phyloP scores from a whole-genome alignment of 2,329 filamentous ascomycete genomes.

The Chaetomium globosum region DNA sequence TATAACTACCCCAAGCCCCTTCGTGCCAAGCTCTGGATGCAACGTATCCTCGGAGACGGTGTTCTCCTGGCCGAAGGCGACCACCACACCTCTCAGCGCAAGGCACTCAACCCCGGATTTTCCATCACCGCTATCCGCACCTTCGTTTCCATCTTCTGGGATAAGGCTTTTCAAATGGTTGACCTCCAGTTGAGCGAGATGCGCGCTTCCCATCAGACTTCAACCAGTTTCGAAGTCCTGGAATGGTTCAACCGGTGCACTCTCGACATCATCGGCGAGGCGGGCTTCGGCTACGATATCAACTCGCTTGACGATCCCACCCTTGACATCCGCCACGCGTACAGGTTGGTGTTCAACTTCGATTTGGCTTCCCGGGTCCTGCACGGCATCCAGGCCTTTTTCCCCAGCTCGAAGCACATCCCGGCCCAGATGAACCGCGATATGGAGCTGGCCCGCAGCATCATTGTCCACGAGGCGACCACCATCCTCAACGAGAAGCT shows the following conservation, averaged over 20 bases:
- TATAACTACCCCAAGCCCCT: constrained; percentile 41
- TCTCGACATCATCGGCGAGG: constrained; percentile 49
- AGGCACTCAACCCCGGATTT: constrained; percentile 33
- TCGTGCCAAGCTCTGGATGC: constrained; percentile 47
- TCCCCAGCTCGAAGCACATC: constrained; percentile 45
- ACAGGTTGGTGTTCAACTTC: constrained; percentile 49
- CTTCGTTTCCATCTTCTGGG: constrained; percentile 47
- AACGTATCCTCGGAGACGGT: constrained; percentile 49
- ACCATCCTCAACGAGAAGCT: constrained; percentile 44
- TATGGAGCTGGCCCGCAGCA: constrained; percentile 41
- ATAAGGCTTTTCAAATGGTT: constrained; percentile 49
- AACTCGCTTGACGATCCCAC: constrained; percentile 45
- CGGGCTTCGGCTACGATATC: constrained; percentile 48
- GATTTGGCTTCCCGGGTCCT: constrained; percentile 43
- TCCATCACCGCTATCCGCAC: constrained; percentile 41
- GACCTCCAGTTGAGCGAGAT: constrained; percentile 46
- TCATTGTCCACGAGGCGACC: constrained; percentile 44
- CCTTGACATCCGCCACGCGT: constrained; percentile 45
- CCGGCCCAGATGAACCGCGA: constrained; percentile 46
- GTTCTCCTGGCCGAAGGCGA: constrained; percentile 48
- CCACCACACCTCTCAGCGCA: constrained; percentile 48
- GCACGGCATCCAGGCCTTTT: constrained; percentile 49
- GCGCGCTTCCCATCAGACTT: constrained; percentile 35
- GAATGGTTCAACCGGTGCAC: constrained; percentile 51
- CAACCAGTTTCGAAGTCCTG: constrained; percentile 43